These are phyloP conservation scores for Tolypocladium inflatum DNA, from an alignment of 2,329 filamentous ascomycete species.

Conservation along the genomic window DNA sequence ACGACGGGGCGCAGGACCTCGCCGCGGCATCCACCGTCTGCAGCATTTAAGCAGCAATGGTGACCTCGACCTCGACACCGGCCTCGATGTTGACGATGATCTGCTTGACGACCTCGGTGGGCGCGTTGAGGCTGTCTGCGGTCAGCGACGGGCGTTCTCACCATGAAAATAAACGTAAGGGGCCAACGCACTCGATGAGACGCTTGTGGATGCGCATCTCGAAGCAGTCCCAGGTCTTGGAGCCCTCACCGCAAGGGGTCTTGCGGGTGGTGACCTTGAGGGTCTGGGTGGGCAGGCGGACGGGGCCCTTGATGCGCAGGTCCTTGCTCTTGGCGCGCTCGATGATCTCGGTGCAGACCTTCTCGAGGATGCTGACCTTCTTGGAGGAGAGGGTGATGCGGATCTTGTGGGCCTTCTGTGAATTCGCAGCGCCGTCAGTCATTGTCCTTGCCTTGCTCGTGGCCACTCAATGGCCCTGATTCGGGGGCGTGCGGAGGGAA, in stretches of 20 bases:
- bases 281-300: slow-evolving; percentile 94
- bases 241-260: slow-evolving; percentile 98
- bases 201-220: slow-evolving; percentile 99
- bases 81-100: slow-evolving; percentile 96
- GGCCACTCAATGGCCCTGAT: neutral
- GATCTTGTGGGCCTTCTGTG: slow-evolving; percentile 89
- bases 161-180: neutral
- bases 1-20: neutral
- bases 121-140: slow-evolving; percentile 67
- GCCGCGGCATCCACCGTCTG: neutral
- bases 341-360: slow-evolving; percentile 96
- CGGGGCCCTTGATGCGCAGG: slow-evolving; percentile 95
- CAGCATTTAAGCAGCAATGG: slow-evolving; percentile 65
- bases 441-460: neutral
- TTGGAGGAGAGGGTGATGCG: slow-evolving; percentile 93
- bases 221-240: slow-evolving; percentile 98
- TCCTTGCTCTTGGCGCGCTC: slow-evolving; percentile 98
- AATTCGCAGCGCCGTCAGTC: neutral
- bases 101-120: slow-evolving; percentile 95
- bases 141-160: too few species aligned
- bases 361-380: slow-evolving; percentile 94
- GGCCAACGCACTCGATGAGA: slow-evolving; percentile 68
- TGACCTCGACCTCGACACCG: slow-evolving; percentile 88
- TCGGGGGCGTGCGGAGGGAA: slow-evolving; percentile 11
- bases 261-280: slow-evolving; percentile 97